These are phyloP conservation scores for Aspergillus fischeri DNA, from an alignment of 2,329 filamentous ascomycete species.

Conservation along the genomic window DNA sequence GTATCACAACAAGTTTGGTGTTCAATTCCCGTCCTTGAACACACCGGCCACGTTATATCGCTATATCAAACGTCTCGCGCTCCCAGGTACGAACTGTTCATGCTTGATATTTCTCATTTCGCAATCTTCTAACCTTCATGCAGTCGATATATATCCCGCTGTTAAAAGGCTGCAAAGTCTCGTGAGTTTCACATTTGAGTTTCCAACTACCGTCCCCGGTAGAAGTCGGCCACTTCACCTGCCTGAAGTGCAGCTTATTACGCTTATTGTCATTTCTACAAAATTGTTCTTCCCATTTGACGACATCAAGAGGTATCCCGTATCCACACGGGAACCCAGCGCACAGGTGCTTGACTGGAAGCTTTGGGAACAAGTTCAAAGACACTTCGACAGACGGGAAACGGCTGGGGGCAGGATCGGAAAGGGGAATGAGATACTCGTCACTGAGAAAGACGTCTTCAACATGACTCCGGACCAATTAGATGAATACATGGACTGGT, in stretches of 20 bases:
- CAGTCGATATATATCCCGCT: conserved; percentile 44
- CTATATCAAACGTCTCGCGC: conserved; percentile 65
- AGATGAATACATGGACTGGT: conserved; percentile 77
- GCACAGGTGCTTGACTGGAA: conserved; percentile 67
- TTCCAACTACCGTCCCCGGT: conserved; percentile 37
- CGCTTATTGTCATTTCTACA: conserved; percentile 67
- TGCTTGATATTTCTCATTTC: background rate
- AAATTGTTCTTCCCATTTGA: conserved; percentile 79
- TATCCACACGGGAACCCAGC: conserved; percentile 52
- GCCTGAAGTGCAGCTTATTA: conserved; percentile 71
- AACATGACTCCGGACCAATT: conserved; percentile 59
- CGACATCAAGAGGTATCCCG: conserved; percentile 48
- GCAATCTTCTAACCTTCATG: conserved; percentile 5
- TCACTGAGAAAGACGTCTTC: conserved; percentile 60
- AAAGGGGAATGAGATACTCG: conserved; percentile 48
- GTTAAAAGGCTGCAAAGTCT: conserved; percentile 54
- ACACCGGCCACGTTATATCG: conserved; percentile 63
- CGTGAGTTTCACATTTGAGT: conserved; percentile 57
- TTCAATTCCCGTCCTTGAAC: conserved; percentile 71
- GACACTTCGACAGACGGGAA: conserved; percentile 32
- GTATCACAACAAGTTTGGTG: conserved; percentile 64
- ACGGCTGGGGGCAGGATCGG: conserved; percentile 32
- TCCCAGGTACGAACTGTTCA: conserved; percentile 60
- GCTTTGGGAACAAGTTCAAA: conserved; percentile 58
- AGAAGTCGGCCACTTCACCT: conserved; percentile 49